Evolutionary conservation across 495 filamentous ascomycete species (phyloP).

Genomic region (Neurospora sp.): DNA sequence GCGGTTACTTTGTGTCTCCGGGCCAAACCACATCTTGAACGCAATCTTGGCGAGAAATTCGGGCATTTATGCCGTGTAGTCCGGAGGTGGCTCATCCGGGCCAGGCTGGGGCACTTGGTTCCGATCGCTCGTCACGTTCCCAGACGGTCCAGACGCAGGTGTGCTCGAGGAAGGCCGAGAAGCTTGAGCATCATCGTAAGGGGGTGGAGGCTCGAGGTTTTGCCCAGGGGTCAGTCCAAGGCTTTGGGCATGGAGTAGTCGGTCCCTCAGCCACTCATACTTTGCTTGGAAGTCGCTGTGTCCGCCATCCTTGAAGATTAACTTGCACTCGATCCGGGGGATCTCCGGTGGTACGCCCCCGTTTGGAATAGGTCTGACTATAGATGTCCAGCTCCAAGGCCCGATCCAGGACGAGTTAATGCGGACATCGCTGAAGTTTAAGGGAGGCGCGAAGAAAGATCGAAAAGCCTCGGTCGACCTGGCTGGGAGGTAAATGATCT

Average conservation of each 20-base stretch:
- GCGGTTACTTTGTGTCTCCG: not conserved
- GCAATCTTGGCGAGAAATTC: not conserved
- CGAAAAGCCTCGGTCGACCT: constrained; percentile 57
- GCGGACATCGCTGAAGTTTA: constrained; percentile 79
- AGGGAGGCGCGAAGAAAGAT: constrained; percentile 81
- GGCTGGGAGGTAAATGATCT: constrained; percentile 86
- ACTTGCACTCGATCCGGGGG: constrained; percentile 61
- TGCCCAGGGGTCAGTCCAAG: constrained; percentile 43
- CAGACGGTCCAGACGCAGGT: constrained; percentile 4
- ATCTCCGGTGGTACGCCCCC: constrained; percentile 78
- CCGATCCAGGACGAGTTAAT: constrained; percentile 90
- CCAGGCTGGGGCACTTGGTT: constrained; percentile 27
- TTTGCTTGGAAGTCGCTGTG: constrained; percentile 81
- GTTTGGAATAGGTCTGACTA: constrained; percentile 66
- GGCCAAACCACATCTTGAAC: not conserved
- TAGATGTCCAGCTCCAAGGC: constrained; percentile 82
- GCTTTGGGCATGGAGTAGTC: constrained; percentile 68
- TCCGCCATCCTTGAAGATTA: constrained; percentile 90
- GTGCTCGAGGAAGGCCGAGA: constrained; percentile 20
- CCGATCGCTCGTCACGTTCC: constrained; percentile 5
- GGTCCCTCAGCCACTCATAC: constrained; percentile 78
- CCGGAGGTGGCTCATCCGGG: constrained; percentile 78
- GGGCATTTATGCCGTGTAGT: constrained; percentile 44
- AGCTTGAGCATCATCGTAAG: constrained; percentile 48
- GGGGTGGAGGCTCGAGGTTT: constrained; percentile 70